Percentiles rank a stretch among this genome's conserved stretches.
Evolutionary conservation across 768 basidiomycete species (phyloP).

Genomic region (Flagelloscypha sp.): DNA sequence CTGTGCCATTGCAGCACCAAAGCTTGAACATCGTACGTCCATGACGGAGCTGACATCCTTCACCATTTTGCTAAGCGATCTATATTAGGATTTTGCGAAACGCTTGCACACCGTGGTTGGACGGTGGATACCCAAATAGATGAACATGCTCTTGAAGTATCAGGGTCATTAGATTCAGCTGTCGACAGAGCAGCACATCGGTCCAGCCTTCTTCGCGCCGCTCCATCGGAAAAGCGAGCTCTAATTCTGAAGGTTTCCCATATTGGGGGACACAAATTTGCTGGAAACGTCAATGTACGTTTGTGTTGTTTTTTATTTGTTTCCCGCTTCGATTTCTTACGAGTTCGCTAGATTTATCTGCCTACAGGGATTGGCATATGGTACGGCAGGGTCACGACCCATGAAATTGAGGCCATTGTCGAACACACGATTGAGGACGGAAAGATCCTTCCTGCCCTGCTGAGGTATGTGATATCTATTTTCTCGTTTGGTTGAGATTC

Average conservation of each 20-base stretch:
- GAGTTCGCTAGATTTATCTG: slow-evolving; percentile 62
- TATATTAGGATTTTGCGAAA: slow-evolving; percentile 50
- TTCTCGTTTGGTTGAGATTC: too few species aligned
- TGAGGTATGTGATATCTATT: too few species aligned
- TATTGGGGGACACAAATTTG: slow-evolving; percentile 88
- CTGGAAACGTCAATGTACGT: slow-evolving; percentile 85
- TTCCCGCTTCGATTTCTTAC: slow-evolving; percentile 5
- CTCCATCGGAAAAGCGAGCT: slow-evolving; percentile 52
- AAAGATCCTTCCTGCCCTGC: slow-evolving; percentile 71
- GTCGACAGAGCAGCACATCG: slow-evolving; percentile 37
- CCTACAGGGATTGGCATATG: slow-evolving; percentile 82
- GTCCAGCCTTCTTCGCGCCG: slow-evolving; percentile 40
- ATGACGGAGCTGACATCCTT: slow-evolving; percentile 3
- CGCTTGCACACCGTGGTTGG: slow-evolving; percentile 64
- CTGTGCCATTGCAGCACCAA: slow-evolving; percentile 80
- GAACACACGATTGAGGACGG: slow-evolving; percentile 83
- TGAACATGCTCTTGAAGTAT: slow-evolving; percentile 26
- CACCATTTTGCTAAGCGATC: too few species aligned
- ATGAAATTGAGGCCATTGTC: slow-evolving; percentile 81
- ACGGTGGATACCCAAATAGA: slow-evolving; percentile 68
- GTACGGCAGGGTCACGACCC: slow-evolving; percentile 90
- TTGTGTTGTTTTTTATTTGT: background rate
- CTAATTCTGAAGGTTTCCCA: slow-evolving; percentile 86
- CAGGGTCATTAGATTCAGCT: background rate
- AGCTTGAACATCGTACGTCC: slow-evolving; percentile 62